These are phyloP conservation scores for Limnanthes douglasii DNA, from an alignment of 345 rosid species.

Conservation along the genomic window DNA sequence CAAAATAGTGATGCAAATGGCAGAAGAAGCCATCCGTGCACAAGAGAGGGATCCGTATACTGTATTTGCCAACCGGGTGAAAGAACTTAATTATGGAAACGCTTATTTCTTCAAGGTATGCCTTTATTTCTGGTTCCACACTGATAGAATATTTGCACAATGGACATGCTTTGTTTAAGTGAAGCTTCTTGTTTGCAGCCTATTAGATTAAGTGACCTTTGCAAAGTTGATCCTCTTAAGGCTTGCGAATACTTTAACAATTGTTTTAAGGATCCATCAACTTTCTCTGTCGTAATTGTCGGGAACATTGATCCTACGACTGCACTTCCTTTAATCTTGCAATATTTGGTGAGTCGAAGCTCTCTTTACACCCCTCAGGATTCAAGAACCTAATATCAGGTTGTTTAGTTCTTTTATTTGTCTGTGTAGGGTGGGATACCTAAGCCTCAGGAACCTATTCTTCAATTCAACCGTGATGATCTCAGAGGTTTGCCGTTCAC, in stretches of 20 bases:
- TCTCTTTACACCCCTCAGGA: slow-evolving; percentile 3
- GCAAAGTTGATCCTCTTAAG: slow-evolving; percentile 63
- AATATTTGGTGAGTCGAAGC: slow-evolving; percentile 60
- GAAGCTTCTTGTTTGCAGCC: slow-evolving; percentile 38
- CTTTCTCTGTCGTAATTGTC: slow-evolving; percentile 74
- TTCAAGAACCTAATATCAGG: not conserved
- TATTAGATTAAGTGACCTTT: slow-evolving; percentile 52
- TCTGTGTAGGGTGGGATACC: slow-evolving; percentile 64
- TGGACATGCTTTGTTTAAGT: slow-evolving; percentile 6
- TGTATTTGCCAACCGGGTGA: slow-evolving; percentile 70
- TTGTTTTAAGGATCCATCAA: slow-evolving; percentile 91
- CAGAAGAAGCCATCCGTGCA: slow-evolving; percentile 78
- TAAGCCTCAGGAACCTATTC: slow-evolving; percentile 53
- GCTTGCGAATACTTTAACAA: slow-evolving; percentile 80
- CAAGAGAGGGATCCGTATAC: slow-evolving; percentile 88
- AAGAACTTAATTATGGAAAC: slow-evolving; percentile 78
- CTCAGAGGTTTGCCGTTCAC: slow-evolving; percentile 78
- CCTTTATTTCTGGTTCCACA: slow-evolving; percentile 5
- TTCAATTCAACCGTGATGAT: slow-evolving; percentile 47
- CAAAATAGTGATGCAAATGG: slow-evolving; percentile 84
- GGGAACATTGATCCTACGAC: slow-evolving; percentile 63
- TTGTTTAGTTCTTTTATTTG: slow-evolving; percentile 3
- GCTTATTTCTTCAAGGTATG: slow-evolving; percentile 85
- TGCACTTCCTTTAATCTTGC: slow-evolving; percentile 64
- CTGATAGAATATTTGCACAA: slow-evolving; percentile 1